Conservation (phyloP, 148 eudicot genomes). For the Polygonum maritimum region DNA sequence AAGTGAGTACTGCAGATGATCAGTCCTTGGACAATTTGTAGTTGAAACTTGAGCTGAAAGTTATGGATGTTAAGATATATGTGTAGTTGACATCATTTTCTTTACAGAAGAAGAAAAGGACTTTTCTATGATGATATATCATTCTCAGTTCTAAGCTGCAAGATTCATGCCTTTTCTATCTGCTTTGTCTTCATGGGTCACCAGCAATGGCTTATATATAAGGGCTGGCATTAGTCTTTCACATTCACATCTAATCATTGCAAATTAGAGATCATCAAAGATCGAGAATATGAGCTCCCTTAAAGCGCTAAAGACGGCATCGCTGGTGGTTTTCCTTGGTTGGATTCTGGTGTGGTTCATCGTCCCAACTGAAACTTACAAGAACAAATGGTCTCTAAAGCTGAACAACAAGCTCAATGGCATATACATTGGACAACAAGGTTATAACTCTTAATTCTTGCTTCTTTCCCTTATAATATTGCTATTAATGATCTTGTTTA, state of each 20-base stretch:
- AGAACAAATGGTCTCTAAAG: constrained; percentile 36
- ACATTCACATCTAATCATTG: constrained; percentile 3
- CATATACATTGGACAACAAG: constrained; percentile 10
- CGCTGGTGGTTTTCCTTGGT: constrained; percentile 35
- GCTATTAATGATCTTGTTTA: neutral
- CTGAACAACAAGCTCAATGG: constrained; percentile 13
- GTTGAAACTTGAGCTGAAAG: neutral
- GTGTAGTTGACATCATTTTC: neutral
- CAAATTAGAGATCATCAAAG: neutral
- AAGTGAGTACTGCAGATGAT: neutral
- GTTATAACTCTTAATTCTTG: neutral
- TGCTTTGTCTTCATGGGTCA: constrained; percentile 4
- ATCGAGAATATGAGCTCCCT: neutral
- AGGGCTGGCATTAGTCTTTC: neutral
- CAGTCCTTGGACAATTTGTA: neutral
- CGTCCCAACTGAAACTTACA: constrained; percentile 45
- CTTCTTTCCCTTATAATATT: neutral
- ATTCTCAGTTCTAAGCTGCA: constrained; percentile 1
- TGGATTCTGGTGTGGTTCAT: constrained; percentile 58
- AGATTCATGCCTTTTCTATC: constrained; percentile 7
- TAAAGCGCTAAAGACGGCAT: constrained; percentile 13
- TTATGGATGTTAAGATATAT: neutral
- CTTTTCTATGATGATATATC: neutral
- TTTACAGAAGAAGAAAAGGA: constrained; percentile 4
- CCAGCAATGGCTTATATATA: neutral